A percentile compares a stretch with the other conserved stretches of the same genome.
Evolutionary conservation across 148 eudicot genomes (phyloP).

Genomic region (Rhododendron williamsianum): DNA sequence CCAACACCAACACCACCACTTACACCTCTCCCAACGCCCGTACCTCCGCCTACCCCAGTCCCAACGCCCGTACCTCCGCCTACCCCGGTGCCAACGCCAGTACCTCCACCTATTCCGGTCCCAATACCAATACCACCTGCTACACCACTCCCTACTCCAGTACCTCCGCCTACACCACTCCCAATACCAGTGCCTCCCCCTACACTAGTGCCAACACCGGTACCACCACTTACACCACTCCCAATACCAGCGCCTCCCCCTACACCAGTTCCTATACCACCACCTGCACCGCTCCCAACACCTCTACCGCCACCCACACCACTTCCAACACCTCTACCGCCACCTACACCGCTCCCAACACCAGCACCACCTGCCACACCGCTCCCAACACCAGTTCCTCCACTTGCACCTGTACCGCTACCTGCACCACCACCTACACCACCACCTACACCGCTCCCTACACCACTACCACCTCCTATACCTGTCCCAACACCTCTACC

Average conservation of each 20-base stretch:
- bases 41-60: neutral
- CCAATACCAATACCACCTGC: conserved; percentile 8
- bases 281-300: neutral
- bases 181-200: conserved; percentile 3
- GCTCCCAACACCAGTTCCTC: conserved; percentile 5
- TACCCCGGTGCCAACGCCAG: conserved; percentile 12
- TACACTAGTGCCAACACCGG: neutral
- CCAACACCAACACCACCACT: neutral
- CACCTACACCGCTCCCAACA: neutral
- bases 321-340: conserved; percentile 3
- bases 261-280: conserved; percentile 1
- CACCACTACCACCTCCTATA: conserved; percentile 1
- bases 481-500: conserved; percentile 13
- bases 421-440: conserved; percentile 13
- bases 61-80: neutral
- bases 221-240: neutral
- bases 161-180: neutral
- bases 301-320: conserved; percentile 8
- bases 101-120: conserved; percentile 18
- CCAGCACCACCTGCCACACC: conserved; percentile 4
- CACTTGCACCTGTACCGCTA: conserved; percentile 9
- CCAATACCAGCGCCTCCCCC: neutral
- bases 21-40: neutral
- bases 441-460: neutral
- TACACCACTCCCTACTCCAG: neutral